Base-by-base conservation (phyloP, 352 stramenopile species). In the Globisporangium yorkense region DNA sequence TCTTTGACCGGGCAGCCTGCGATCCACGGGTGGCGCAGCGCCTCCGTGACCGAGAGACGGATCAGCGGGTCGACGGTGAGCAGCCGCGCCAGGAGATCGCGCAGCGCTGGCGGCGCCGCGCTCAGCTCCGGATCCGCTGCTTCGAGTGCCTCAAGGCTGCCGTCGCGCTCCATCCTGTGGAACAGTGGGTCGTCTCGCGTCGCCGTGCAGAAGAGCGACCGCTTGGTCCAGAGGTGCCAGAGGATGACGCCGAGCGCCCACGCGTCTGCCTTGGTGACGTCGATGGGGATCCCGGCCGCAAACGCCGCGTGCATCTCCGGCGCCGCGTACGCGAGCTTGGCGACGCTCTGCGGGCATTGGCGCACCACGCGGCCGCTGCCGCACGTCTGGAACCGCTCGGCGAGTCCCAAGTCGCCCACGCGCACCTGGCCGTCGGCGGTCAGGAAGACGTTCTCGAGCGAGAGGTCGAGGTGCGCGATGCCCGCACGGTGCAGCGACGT, bases 371-470 rank as follows among this genome's bases (percentile, higher is more conserved):
- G 61, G 3, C 75, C 73, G 37, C 60, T 51, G 29, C 56, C 59
- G 21, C 65, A 50, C 43, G 61, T 51, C 20, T 61, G 18, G n/a
- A 77, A 63, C 47, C 61, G 67, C 52, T 74, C 64, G 15, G 91
- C 92, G 37, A 97, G 76, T 24, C 89, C 94, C 68, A 98, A 89
- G 67, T 98, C 94, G 41, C 93, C 94, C 7, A 98, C 56, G 27
- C 84, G 79, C 18, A 77, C 71, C 40, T 91, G 75, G 37, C 88
- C 88, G 5, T 75, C 77, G 27, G 81, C 84, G 31, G 89, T 94
- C 29, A 98, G 59, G 43, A 98, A 89, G 68, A 97, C 82, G 66
- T 98, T 98, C 66, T 98, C 94, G 9, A 97, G 79, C 53, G 96
- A 98, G 39, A 98, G 57, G 65, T 98, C 94, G 52, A 96, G 77